Evolutionary conservation across 2,329 filamentous ascomycete genomes (phyloP), one percentile per base, ranked within the genome.

Genomic region (Dactylella cylindrospora): DNA sequence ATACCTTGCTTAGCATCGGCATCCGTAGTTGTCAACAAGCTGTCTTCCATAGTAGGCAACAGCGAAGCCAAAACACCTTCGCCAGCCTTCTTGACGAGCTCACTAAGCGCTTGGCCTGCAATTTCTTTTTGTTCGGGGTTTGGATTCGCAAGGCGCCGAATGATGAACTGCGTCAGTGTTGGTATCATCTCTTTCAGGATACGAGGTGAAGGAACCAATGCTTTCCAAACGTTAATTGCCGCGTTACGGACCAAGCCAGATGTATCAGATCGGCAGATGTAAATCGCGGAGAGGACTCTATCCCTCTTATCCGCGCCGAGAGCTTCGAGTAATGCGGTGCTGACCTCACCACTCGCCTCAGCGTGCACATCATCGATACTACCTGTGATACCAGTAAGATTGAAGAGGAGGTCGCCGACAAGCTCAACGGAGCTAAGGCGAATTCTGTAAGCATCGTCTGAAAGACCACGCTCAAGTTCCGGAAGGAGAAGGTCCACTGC

Each of bases 61-160:
- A 98, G 76, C 35, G 83, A 94, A 19, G 90, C 83, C 65, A 98
- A 78, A 54, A 98, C 90, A 52, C 89, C 86, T 72, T 98, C 93
- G 64, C 94, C 93, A 70, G 93, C 91, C 74, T 95, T 96, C 70
- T 93, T 85, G 70, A 98, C 97, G 67, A 98, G 83, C 72, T 98
- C 93, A 70, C 93, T 93, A 52, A 98, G 80, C 41, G 93, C 90
- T 73, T 97, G 97, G 72, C 91, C 91, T 67, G 94, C 93, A 77
- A 98, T 98, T 68, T 95, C 86, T 77, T 96, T 97, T 74, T 98
- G 93, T 73, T 98, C 93, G 85, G 95, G 90, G 71, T 96, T 97
- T 38, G 90, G 86, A 72, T 90, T 97, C 65, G 90, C 93, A 68
- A 98, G 81, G 41, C 93, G 87, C 60, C 88, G 84, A 72, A 98